These are phyloP conservation scores for Solanum lycopersicoides DNA, from an alignment of 257 asterid species.

Conservation along the genomic window DNA sequence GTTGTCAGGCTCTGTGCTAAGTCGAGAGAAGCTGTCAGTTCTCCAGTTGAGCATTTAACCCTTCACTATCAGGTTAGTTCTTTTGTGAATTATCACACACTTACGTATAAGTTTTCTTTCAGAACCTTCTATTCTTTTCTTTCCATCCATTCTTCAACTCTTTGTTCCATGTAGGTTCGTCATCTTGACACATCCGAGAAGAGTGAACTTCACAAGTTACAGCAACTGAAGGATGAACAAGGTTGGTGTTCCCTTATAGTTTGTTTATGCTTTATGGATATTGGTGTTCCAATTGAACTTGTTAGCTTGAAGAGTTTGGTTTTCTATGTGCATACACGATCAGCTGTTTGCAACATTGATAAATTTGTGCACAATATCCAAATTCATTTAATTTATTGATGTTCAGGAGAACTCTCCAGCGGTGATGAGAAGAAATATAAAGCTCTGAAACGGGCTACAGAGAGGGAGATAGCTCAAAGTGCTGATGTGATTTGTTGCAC, in stretches of 20 bases:
- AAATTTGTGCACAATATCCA: background rate
- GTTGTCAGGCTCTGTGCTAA: slow-evolving; percentile 97
- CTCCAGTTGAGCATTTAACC: slow-evolving; percentile 95
- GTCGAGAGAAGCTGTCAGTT: slow-evolving; percentile 98
- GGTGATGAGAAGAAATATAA: slow-evolving; percentile 94
- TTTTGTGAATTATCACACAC: background rate
- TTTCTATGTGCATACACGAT: background rate
- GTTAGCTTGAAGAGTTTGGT: background rate
- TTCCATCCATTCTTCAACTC: background rate
- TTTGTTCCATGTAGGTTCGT: slow-evolving; percentile 57
- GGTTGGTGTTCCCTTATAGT: slow-evolving; percentile 27
- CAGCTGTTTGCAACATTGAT: background rate
- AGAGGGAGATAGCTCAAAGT: slow-evolving; percentile 98
- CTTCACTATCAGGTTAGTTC: slow-evolving; percentile 89
- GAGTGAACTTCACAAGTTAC: slow-evolving; percentile 96
- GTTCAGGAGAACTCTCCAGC: slow-evolving; percentile 92
- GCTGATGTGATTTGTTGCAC: slow-evolving; percentile 99
- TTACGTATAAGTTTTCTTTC: background rate
- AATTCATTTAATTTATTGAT: background rate
- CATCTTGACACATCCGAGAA: slow-evolving; percentile 97
- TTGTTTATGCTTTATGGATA: background rate
- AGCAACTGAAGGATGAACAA: slow-evolving; percentile 98
- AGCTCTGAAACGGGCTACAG: slow-evolving; percentile 91
- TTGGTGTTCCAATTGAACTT: background rate
- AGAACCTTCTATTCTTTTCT: background rate